Evolutionary conservation across 108 stramenopile genomes (phyloP).

Genomic region (Fragilaria crotonensis): DNA sequence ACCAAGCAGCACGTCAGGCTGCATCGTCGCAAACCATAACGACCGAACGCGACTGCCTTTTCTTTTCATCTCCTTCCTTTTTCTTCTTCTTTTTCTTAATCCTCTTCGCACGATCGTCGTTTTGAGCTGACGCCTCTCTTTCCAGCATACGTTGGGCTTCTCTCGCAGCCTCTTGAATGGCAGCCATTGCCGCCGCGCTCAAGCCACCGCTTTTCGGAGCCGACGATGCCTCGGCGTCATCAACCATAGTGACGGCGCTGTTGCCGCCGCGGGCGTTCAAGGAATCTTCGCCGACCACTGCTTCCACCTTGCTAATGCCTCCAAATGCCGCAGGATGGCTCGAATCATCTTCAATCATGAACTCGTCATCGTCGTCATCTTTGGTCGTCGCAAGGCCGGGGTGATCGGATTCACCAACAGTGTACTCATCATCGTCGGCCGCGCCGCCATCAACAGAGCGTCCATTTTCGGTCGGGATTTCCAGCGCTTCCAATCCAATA

Average conservation of each 20-base stretch:
- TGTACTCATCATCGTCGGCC: slow-evolving; percentile 16
- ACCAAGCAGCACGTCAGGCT: no score
- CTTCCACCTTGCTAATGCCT: not conserved
- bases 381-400: no score
- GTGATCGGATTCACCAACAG: no score
- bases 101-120: not conserved
- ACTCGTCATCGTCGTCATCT: not conserved
- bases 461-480: not conserved
- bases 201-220: slow-evolving; percentile 3
- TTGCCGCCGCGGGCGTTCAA: not conserved
- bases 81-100: slow-evolving; percentile 12
- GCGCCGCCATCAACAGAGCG: not conserved
- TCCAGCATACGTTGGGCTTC: slow-evolving; percentile 47
- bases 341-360: not conserved
- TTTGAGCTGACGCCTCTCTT: not conserved
- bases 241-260: not conserved
- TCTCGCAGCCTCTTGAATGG: slow-evolving; percentile 36
- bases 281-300: not conserved
- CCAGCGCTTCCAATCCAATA: not conserved
- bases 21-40: no score
- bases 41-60: not conserved
- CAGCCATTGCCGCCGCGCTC: slow-evolving; percentile 41
- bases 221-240: not conserved
- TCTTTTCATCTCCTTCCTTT: slow-evolving; percentile 1
- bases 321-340: no score